Percentiles rank a stretch among this genome's conserved stretches.
Evolutionary conservation across 2,329 filamentous ascomycete species (phyloP).

Genomic region (Mycosphaerella sp.): DNA sequence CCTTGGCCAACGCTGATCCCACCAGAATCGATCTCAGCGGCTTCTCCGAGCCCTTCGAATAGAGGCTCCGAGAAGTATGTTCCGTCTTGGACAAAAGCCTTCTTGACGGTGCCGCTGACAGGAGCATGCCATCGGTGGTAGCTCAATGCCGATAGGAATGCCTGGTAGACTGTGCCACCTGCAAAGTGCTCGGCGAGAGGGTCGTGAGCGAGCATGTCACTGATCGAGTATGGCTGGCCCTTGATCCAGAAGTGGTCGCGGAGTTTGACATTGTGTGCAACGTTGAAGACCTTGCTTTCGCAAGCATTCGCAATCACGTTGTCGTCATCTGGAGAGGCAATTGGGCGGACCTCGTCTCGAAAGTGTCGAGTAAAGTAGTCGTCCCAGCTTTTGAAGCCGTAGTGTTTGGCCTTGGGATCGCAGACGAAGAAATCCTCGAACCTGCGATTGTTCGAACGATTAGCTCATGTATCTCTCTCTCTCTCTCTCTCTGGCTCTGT

Average conservation of each 20-base stretch:
- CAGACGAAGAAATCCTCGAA: slow-evolving; percentile 55
- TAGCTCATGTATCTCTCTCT: neutral
- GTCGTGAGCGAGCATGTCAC: slow-evolving; percentile 49
- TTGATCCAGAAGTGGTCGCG: slow-evolving; percentile 64
- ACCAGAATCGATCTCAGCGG: slow-evolving; percentile 38
- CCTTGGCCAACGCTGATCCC: slow-evolving; percentile 50
- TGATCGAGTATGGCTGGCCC: slow-evolving; percentile 57
- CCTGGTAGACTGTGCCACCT: slow-evolving; percentile 63
- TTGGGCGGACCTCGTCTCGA: slow-evolving; percentile 51
- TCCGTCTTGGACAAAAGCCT: slow-evolving; percentile 54
- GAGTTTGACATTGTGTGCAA: slow-evolving; percentile 47
- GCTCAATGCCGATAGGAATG: slow-evolving; percentile 59
- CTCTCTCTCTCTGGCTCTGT: too few relatives aligned
- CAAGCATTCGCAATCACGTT: slow-evolving; percentile 57
- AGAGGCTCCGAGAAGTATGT: slow-evolving; percentile 62
- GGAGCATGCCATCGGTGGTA: slow-evolving; percentile 70
- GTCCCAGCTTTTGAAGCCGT: slow-evolving; percentile 64
- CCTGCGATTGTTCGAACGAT: neutral
- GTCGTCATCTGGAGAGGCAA: slow-evolving; percentile 52
- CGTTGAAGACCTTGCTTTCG: slow-evolving; percentile 55
- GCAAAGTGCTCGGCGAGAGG: slow-evolving; percentile 50
- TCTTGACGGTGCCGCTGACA: slow-evolving; percentile 55
- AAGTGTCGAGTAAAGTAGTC: slow-evolving; percentile 62
- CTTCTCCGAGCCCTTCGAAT: slow-evolving; percentile 43
- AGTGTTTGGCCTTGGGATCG: slow-evolving; percentile 48